A percentile compares a stretch with the other conserved stretches of the same genome.
phyloP scores from a whole-genome alignment of 2,329 filamentous ascomycete genomes.

The Aspergillus sp. region DNA sequence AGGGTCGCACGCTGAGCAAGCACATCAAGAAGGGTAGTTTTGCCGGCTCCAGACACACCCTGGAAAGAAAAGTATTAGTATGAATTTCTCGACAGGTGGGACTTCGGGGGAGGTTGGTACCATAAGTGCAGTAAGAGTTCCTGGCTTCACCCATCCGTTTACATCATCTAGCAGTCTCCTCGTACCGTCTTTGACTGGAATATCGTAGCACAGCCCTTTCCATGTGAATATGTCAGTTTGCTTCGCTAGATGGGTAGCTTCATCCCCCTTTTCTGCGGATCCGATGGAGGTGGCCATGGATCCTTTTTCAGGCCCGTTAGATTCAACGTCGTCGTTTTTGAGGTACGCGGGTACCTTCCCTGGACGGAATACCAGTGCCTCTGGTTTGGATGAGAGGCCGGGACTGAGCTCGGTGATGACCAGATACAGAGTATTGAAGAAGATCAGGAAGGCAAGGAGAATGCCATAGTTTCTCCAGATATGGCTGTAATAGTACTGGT shows the following conservation, averaged over 20 bases:
- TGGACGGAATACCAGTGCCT: slow-evolving; percentile 69
- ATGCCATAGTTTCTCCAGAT: slow-evolving; percentile 69
- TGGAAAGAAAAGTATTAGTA: background rate
- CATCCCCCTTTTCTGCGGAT: slow-evolving; percentile 37
- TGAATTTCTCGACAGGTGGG: background rate
- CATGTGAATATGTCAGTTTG: slow-evolving; percentile 78
- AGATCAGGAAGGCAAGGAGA: slow-evolving; percentile 59
- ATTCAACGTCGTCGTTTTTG: background rate
- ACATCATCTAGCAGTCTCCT: slow-evolving; percentile 59
- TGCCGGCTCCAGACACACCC: slow-evolving; percentile 59
- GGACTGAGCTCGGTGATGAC: slow-evolving; percentile 38
- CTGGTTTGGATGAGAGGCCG: slow-evolving; percentile 70
- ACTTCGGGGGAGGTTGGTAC: background rate
- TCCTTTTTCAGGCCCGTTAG: background rate
- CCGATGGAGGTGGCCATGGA: background rate
- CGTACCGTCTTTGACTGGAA: slow-evolving; percentile 70
- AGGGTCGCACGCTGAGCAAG: slow-evolving; percentile 55
- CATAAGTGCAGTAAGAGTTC: slow-evolving; percentile 54
- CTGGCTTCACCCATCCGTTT: slow-evolving; percentile 53
- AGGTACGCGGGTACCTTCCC: slow-evolving; percentile 36
- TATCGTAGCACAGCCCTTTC: slow-evolving; percentile 75
- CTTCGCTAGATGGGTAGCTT: slow-evolving; percentile 46
- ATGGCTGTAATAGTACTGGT: slow-evolving; percentile 57
- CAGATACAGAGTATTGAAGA: slow-evolving; percentile 61
- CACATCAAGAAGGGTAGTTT: slow-evolving; percentile 57